Base-by-base conservation (phyloP, 2,329 filamentous ascomycete genomes). In the Alternaria consortialis region DNA sequence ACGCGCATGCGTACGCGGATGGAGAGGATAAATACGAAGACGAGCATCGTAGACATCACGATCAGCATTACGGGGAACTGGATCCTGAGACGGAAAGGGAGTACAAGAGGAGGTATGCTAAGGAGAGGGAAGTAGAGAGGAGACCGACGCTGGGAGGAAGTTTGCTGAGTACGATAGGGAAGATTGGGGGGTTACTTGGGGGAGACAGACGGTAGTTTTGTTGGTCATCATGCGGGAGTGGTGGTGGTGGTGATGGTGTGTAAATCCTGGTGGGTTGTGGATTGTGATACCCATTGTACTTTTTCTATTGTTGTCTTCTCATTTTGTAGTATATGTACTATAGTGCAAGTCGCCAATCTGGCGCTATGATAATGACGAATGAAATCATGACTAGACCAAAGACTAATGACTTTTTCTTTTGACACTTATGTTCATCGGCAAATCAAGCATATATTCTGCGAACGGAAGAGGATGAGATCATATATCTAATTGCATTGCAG, bases 71-170 rank as follows among this genome's bases (percentile, higher is more conserved):
- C 5, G 66, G 62, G 1, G 48, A 48, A 32, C 50, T 67, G 55
- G 68, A 69, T 39, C 51, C 60, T 17, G 53, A 66, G 8, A 70
- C 63, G 40, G 56, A 67, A 15, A 40, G 44, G 7, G 58, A 56
- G 52, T 72, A 70, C 13, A 53, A 70, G 27, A 55, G 27, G 29
- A 53, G 61, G 31, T 72, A 68, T 42, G 60, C 64, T 6, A 62
- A 53, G 56, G 62, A 69, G 27, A 58, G 58, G 52, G 62, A 64
- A 34, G 17, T 71, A 17, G 70, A 75, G 60, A 60, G 62, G 5
- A 53, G 74, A 52, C 74, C 74, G 5, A 75, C 74, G 42, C 50
- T 75, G 9, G 74, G 74, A 1, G 73, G 64, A 2, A 74, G 71
- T 54, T 31, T 74, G 56, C 59, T 69, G 50, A 68, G 58, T 40